Base-by-base conservation (phyloP, 73 alveolate species). In the Paramecium primaurelia region DNA sequence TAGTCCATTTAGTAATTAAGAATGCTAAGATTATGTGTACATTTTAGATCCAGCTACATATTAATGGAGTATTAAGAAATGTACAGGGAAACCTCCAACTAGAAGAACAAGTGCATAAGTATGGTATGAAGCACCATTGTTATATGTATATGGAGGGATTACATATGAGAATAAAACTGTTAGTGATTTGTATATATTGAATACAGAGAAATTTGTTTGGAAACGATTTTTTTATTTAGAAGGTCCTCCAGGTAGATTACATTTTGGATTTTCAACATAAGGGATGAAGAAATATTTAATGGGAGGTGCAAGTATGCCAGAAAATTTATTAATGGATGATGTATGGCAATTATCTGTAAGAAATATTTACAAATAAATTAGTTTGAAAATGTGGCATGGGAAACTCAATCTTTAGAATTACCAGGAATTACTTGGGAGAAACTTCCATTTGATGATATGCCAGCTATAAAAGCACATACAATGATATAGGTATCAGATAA, bases 281-380 rank as follows among this genome's bases (percentile, higher is more conserved):
- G 90, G 92, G 3, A 83, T 37, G 2, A 69, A n/a, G 26, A 89
- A 89, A 71, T 89, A 64, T 73, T 77, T 89, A 3, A 54, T 89
- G 40, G 94, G 94, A 14, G 94, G 94, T 8, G 91, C 92, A 10
- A 45, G 86, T 7, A 89, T 89, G 94, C 94, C 94, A 42, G 94
- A 89, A 71, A 89, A 89, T 42, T 26, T 89, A 69, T 73, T 89
- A 10, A 40, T 83, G 59, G 88, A 89, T 73, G 94, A 89, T 71
- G 91, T 89, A 3, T 89, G 94, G 94, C 12, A 58, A 25, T 73
- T 89, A 6, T 69, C 90, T 20, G 87, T 73, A 73, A 36, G 20
- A 16, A 11, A 18, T 37, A 36, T 10, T 12, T 0, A 5, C n/a
- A 10, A 16, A 68, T 6, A 32, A 14, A 12, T 68, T 68, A 73